A percentile compares a stretch with the other conserved stretches of the same genome.
These are phyloP conservation scores for Hyphodiscus hymeniophilus DNA, from an alignment of 495 filamentous ascomycete species.

Conservation along the genomic window DNA sequence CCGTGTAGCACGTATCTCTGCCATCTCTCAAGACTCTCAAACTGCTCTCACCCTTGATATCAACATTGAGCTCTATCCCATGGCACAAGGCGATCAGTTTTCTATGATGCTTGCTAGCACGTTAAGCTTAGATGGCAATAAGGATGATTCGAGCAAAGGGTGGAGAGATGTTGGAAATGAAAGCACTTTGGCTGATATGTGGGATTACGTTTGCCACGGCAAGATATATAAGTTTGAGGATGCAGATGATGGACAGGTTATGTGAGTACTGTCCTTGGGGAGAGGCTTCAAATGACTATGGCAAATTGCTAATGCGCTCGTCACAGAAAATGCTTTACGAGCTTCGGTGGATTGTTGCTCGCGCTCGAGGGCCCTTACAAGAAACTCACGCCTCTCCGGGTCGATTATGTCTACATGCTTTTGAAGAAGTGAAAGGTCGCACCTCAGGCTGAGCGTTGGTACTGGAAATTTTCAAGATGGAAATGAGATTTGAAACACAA, in stretches of 20 bases:
- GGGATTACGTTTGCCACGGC: slow-evolving; percentile 94
- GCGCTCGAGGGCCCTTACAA: slow-evolving; percentile 90
- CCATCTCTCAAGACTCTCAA: slow-evolving; percentile 57
- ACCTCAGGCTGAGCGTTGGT: not conserved
- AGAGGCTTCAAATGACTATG: not conserved
- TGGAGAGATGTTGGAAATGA: slow-evolving; percentile 77
- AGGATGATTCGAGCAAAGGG: slow-evolving; percentile 51
- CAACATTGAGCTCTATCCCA: slow-evolving; percentile 86
- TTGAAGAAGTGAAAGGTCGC: slow-evolving; percentile 69
- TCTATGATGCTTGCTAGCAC: slow-evolving; percentile 75
- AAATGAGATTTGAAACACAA: too few relatives aligned
- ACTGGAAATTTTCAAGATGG: not conserved
- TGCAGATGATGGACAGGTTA: slow-evolving; percentile 65
- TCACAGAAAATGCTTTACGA: slow-evolving; percentile 78
- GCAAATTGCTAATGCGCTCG: not conserved
- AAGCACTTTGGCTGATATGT: slow-evolving; percentile 77
- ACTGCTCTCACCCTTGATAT: slow-evolving; percentile 82
- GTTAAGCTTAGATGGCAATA: slow-evolving; percentile 74
- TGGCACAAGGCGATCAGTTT: slow-evolving; percentile 60
- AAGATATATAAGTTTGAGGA: slow-evolving; percentile 98
- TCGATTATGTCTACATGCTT: slow-evolving; percentile 89
- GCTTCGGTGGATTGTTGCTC: slow-evolving; percentile 86
- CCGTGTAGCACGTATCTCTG: slow-evolving; percentile 75
- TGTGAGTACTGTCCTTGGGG: slow-evolving; percentile 56
- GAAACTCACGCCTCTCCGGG: slow-evolving; percentile 80